Base-by-base conservation (phyloP, 2,329 filamentous ascomycete species). In the Passalora sequoiae region DNA sequence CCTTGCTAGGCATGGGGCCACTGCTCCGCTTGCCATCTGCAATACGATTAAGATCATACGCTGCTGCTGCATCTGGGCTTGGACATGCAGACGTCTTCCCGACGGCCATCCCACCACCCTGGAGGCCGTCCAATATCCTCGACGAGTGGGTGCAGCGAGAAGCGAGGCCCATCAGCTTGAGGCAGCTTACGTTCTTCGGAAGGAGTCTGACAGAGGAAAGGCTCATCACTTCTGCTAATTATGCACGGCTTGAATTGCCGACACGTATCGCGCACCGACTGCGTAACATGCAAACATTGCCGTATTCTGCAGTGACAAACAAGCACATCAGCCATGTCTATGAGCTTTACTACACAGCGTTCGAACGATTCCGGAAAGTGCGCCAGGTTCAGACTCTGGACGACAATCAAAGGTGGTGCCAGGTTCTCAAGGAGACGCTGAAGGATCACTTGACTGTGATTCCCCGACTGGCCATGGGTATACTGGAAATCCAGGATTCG, bases 181-280 rank as follows among this genome's bases (percentile, higher is more conserved):
- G 92, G 46, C 92, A 97, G 69, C 78, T 98, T 59, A 97, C 94
- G 70, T 94, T 97, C 60, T 98, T 97, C 67, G 92, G 92, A 21
- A 84, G 92, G 36, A 94, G 89, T 16, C 71, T 98, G 62, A 96
- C 89, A 36, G 89, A 97, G 68, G 76, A 81, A 39, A 83, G 94
- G 45, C 76, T 98, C 49, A 79, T 98, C 56, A 89, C 86, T 69
- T 96, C 89, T 31, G 92, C 92, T 49, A 98, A 98, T 69, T 98
- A 98, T 72, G 89, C 97, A 40, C 85, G 92, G 45, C 89, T 89
- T 4, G 92, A 98, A 70, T 78, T 98, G 40, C 91, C 91, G 5
- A 92, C 86, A 5, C 78, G 86, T 56, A 80, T 97, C 55, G 88
- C 91, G 13, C 92, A 98, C 67, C 86, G 92, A 24, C 82, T 98